Evolutionary conservation across 495 filamentous ascomycete species (phyloP).

Genomic region (Tuber microsphaerosporum): DNA sequence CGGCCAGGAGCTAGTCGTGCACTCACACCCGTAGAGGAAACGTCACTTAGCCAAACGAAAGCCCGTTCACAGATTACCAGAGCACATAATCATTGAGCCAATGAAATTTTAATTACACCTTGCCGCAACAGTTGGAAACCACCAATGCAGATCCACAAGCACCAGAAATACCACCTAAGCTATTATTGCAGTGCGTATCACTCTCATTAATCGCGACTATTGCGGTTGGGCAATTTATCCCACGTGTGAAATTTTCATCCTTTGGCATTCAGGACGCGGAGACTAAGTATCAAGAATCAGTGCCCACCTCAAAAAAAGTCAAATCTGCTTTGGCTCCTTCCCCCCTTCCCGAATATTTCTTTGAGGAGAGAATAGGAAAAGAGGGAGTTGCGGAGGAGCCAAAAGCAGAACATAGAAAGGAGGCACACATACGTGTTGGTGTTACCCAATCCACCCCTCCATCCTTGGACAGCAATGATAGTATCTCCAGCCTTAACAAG

Average conservation of each 20-base stretch:
- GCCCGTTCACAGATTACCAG: slow-evolving; percentile 22
- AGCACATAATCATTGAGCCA: slow-evolving; percentile 27
- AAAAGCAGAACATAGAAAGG: slow-evolving; percentile 5
- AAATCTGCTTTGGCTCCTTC: slow-evolving; percentile 10
- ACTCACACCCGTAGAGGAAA: neutral
- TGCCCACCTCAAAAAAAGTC: slow-evolving; percentile 18
- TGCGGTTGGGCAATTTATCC: neutral
- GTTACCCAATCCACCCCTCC: slow-evolving; percentile 94
- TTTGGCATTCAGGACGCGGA: slow-evolving; percentile 36
- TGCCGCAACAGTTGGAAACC: neutral
- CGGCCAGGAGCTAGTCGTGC: neutral
- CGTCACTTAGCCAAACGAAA: neutral
- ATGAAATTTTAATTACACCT: slow-evolving; percentile 15
- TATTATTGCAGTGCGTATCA: slow-evolving; percentile 16
- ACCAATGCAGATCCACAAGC: slow-evolving; percentile 9
- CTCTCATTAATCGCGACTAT: slow-evolving; percentile 7
- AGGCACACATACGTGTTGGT: slow-evolving; percentile 66
- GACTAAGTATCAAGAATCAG: slow-evolving; percentile 36
- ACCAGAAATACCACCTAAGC: slow-evolving; percentile 10
- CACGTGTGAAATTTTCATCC: slow-evolving; percentile 27
- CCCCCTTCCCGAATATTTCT: slow-evolving; percentile 9
- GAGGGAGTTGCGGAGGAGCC: slow-evolving; percentile 13
- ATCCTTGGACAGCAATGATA: slow-evolving; percentile 94
- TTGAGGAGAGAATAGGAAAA: slow-evolving; percentile 10
- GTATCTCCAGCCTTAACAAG: slow-evolving; percentile 74